phyloP scores from a whole-genome alignment of 2,329 filamentous ascomycete species.

The Colletotrichum tropicicola region DNA sequence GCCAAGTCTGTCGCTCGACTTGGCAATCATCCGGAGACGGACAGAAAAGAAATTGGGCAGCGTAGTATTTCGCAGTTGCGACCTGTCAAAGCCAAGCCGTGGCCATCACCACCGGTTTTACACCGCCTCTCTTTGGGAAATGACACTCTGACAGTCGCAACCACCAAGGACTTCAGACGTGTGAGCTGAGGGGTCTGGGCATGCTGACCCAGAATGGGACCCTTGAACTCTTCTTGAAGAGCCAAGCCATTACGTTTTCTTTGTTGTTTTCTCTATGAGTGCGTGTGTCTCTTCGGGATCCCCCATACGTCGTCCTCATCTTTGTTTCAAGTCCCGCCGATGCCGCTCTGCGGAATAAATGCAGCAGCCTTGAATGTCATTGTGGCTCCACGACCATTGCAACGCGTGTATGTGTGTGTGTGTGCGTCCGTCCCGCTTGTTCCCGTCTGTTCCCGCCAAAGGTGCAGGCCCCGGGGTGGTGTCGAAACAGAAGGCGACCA shows the following conservation, averaged over 20 bases:
- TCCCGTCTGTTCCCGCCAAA: background rate
- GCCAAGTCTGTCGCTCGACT: constrained; percentile 13
- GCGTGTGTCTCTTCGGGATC: background rate
- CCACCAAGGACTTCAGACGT: background rate
- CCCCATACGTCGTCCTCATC: background rate
- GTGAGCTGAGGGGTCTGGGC: too few species aligned
- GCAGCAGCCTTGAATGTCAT: background rate
- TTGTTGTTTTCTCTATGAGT: background rate
- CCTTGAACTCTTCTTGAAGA: background rate
- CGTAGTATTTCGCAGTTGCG: too few species aligned
- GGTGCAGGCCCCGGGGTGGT: background rate
- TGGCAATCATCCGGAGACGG: too few species aligned
- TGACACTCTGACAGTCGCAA: background rate
- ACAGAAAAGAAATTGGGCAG: too few species aligned
- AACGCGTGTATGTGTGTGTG: background rate
- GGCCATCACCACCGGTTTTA: too few species aligned
- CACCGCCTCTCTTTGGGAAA: background rate
- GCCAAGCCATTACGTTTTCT: background rate
- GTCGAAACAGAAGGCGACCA: background rate
- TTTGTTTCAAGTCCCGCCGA: constrained; percentile 9
- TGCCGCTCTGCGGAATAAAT: background rate
- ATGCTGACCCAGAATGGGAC: background rate
- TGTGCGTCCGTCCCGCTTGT: background rate
- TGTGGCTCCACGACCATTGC: background rate
- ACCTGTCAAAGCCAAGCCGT: too few species aligned